phyloP scores from a whole-genome alignment of 805 yeast genomes.

The Candida verbasci region DNA sequence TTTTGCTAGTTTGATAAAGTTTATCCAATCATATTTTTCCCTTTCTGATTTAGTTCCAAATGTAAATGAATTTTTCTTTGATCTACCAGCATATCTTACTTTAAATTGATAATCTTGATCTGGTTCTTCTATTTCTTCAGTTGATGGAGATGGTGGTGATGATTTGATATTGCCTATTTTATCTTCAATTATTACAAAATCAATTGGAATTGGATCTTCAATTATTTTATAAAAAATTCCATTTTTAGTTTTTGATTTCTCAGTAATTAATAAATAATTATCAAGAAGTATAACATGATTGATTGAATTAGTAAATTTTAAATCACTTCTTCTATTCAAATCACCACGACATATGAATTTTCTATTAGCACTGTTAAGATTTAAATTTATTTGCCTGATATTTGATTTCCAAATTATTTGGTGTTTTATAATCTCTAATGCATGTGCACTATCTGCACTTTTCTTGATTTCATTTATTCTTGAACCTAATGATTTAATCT shows the following conservation, averaged over 20 bases:
- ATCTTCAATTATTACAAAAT: conserved; percentile 51
- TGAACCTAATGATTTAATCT: conserved; percentile 50
- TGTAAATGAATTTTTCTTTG: conserved; percentile 52
- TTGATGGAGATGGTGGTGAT: conserved; percentile 4
- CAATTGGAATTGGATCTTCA: conserved; percentile 61
- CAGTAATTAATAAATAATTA: conserved; percentile 64
- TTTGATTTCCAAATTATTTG: conserved; percentile 51
- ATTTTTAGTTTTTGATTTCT: conserved; percentile 38
- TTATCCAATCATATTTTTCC: conserved; percentile 59
- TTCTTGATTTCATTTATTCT: conserved; percentile 62
- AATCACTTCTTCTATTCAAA: conserved; percentile 57
- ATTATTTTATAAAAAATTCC: conserved; percentile 33
- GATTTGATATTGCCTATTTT: conserved; percentile 15
- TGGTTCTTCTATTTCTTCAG: background rate
- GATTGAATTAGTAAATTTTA: conserved; percentile 53
- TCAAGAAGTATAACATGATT: conserved; percentile 60
- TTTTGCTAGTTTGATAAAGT: conserved; percentile 33
- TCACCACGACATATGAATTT: conserved; percentile 55
- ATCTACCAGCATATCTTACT: conserved; percentile 51
- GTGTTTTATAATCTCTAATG: conserved; percentile 48
- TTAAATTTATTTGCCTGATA: conserved; percentile 43
- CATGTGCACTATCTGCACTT: conserved; percentile 54
- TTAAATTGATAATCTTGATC: conserved; percentile 44
- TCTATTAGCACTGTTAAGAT: conserved; percentile 51
- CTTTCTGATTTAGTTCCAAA: conserved; percentile 42